A percentile compares a stretch with the other conserved stretches of the same genome.
Conservation (phyloP, 257 asterid species). For the Penstemon davidsonii region DNA sequence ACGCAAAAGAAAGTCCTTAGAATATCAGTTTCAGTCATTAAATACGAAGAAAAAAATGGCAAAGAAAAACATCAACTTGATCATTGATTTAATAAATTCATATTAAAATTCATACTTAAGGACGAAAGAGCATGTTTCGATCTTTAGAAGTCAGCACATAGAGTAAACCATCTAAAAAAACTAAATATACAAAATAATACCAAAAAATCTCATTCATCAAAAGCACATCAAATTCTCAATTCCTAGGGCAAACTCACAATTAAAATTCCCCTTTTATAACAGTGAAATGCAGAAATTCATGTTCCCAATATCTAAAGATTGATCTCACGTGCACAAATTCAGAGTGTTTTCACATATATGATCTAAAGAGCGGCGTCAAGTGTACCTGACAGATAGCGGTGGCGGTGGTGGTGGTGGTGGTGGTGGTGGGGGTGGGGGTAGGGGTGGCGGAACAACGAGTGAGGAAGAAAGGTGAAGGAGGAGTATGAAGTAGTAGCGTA, state of each 20-base stretch:
- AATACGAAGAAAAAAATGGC: neutral
- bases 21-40: neutral
- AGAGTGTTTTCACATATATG: neutral
- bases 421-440: too few relatives aligned
- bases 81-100: neutral
- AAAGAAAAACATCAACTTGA: neutral
- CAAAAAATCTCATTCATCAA: neutral
- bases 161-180: conserved; percentile 5
- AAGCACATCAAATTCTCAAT: neutral
- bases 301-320: conserved; percentile 20
- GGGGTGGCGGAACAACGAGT: conserved; percentile 28
- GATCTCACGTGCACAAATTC: conserved; percentile 19
- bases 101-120: neutral
- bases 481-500: conserved; percentile 23
- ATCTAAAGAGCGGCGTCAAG: neutral
- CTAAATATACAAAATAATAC: neutral
- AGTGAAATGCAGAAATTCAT: neutral
- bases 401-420: neutral
- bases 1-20: neutral
- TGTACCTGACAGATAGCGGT: neutral
- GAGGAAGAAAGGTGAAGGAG: conserved; percentile 27
- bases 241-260: conserved; percentile 8
- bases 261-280: conserved; percentile 10
- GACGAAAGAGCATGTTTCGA: neutral
- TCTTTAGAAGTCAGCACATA: conserved; percentile 13